phyloP scores from a whole-genome alignment of 2,329 filamentous ascomycete species.

The Albifimbria verrucaria region DNA sequence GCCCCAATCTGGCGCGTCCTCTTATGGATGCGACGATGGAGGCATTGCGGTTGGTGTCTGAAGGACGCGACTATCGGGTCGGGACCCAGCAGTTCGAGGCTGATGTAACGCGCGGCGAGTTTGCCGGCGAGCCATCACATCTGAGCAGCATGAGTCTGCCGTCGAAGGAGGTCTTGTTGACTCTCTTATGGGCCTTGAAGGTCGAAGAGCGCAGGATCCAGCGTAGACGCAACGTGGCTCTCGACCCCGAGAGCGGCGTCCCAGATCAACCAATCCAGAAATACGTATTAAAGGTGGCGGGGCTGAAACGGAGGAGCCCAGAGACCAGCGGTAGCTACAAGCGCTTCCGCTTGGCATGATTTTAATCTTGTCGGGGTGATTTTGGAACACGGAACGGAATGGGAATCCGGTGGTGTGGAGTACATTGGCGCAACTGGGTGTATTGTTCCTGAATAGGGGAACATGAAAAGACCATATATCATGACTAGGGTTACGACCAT shows the following conservation, averaged over 20 bases:
- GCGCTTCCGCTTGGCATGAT: constrained; percentile 18
- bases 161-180: constrained; percentile 45
- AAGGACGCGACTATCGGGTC: constrained; percentile 48
- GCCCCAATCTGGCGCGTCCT: constrained; percentile 71
- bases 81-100: constrained; percentile 30
- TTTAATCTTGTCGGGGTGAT: neutral
- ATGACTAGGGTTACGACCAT: neutral
- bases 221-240: constrained; percentile 14
- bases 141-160: constrained; percentile 36
- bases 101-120: constrained; percentile 33
- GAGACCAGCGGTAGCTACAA: constrained; percentile 11
- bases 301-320: constrained; percentile 15
- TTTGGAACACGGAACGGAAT: constrained; percentile 8
- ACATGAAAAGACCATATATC: neutral
- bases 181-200: constrained; percentile 43
- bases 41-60: constrained; percentile 69
- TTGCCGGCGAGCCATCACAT: constrained; percentile 32
- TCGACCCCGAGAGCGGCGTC: constrained; percentile 20
- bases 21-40: constrained; percentile 70
- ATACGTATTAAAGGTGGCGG: constrained; percentile 19
- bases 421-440: neutral
- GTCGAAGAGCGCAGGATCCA: constrained; percentile 37
- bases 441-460: neutral
- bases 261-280: constrained; percentile 16
- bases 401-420: constrained; percentile 10